Evolutionary conservation across 106 monocot species (phyloP), one percentile per base, ranked within the genome.

Genomic region (Dendrobium huoshanense): DNA sequence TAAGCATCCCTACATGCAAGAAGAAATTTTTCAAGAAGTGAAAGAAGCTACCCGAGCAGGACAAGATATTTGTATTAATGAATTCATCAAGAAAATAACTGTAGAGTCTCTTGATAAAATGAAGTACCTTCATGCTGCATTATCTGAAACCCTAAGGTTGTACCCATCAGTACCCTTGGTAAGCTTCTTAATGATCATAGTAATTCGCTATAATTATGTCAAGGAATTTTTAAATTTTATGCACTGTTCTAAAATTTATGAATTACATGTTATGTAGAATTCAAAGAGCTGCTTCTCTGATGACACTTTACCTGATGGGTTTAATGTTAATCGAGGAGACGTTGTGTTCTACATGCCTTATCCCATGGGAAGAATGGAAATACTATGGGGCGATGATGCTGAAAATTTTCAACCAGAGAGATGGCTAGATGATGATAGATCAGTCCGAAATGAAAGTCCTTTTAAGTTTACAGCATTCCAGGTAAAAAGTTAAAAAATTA

Each of bases 81-180:
- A 77, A 27, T 82, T 82, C 40, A 19, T 64, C 0, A 3, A 18
- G 11, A 31, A 59, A 9, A 64, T 82, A 67, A 65, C 45, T 27
- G 65, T 77, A 42, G 77, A 77, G 27, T 16, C 67, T 16, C 58
- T 82, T 7, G 55, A 82, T 45, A 77, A 41, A 47, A 77, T 82
- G 82, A 75, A 82, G 25, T 82, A 82, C 19, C 82, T 77, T 41
- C 77, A 64, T 37, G 82, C 82, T 18, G 65, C 82, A 13, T 41
- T 82, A 11, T 45, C 82, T 17, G 76, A 82, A 75, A 82, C 77
- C 1, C 27, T 82, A 3, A 61, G 82, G n/a, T 64, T 82, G 4
- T 82, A 77, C 37, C 82, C 82, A 25, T 10, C 73, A 11, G 25
- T 73, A 7, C 40, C 73, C 5, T 10, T 73, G 73, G 73, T 73